These are phyloP conservation scores for Cornus controversa DNA, from an alignment of 148 eudicot species.

Conservation along the genomic window DNA sequence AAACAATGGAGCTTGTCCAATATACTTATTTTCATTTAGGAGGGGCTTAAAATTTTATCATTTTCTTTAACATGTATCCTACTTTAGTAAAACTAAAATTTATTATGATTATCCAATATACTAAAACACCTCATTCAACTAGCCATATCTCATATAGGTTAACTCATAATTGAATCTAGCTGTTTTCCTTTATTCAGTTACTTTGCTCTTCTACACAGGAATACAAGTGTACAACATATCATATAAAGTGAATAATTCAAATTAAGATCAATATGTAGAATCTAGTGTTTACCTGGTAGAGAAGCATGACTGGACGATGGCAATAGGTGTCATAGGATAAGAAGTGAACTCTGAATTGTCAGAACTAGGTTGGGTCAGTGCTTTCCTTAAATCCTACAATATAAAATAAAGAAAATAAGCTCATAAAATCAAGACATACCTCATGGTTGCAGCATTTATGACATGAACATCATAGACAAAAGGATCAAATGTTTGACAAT, in stretches of 20 bases:
- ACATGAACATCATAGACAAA: not conserved
- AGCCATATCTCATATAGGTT: not conserved
- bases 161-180: not conserved
- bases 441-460: not conserved
- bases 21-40: not conserved
- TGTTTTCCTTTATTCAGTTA: not conserved
- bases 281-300: slow-evolving; percentile 63
- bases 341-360: slow-evolving; percentile 38
- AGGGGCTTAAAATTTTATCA: not conserved
- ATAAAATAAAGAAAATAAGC: slow-evolving; percentile 5
- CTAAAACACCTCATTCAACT: too few relatives aligned
- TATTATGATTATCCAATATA: too few relatives aligned
- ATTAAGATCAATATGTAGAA: not conserved
- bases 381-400: slow-evolving; percentile 68
- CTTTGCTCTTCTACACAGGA: not conserved
- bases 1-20: not conserved
- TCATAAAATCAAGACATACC: not conserved
- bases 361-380: slow-evolving; percentile 43
- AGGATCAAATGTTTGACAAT: not conserved
- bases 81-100: not conserved
- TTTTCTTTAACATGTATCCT: not conserved
- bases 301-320: slow-evolving; percentile 73
- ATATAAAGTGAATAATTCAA: not conserved
- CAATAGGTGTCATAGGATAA: slow-evolving; percentile 88
- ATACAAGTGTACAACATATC: too few relatives aligned